Percentiles rank a stretch among this genome's conserved stretches.
Conservation (phyloP, 164 flowering plant species). For the Vitis riparia region DNA sequence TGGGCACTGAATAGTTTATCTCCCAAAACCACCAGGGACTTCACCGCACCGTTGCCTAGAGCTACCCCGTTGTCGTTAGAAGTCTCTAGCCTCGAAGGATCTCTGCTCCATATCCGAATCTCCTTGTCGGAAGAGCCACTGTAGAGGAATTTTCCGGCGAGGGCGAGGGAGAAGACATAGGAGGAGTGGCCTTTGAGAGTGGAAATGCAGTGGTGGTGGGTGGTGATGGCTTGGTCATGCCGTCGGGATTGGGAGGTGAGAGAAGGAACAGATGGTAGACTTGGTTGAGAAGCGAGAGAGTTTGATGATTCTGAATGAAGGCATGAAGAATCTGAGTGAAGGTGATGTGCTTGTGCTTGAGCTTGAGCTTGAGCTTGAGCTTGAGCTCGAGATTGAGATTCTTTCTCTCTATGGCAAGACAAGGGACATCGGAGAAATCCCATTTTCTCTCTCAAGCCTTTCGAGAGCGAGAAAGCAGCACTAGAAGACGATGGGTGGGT, state of each 20-base stretch:
- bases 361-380: not conserved
- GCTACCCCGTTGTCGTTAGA: slow-evolving; percentile 13
- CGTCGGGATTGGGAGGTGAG: slow-evolving; percentile 31
- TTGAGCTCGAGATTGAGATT: slow-evolving; percentile 20
- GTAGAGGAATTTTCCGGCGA: slow-evolving; percentile 55
- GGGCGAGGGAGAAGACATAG: slow-evolving; percentile 52
- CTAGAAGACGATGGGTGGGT: slow-evolving; percentile 2
- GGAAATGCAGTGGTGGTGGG: slow-evolving; percentile 41
- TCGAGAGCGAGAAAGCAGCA: not conserved
- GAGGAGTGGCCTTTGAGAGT: slow-evolving; percentile 63
- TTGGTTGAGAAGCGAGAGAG: slow-evolving; percentile 55
- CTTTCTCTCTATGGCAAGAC: slow-evolving; percentile 20
- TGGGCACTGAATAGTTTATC: slow-evolving; percentile 46
- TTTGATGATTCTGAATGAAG: slow-evolving; percentile 20
- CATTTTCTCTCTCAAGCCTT: slow-evolving; percentile 22
- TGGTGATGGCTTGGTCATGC: slow-evolving; percentile 6
- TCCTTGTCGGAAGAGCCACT: slow-evolving; percentile 55
- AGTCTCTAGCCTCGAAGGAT: slow-evolving; percentile 2
- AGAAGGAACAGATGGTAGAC: slow-evolving; percentile 67
- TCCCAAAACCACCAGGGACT: slow-evolving; percentile 28
- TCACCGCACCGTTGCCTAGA: slow-evolving; percentile 32
- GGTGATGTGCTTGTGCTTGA: slow-evolving; percentile 3
- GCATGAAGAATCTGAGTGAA: slow-evolving; percentile 5
- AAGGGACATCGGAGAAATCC: slow-evolving; percentile 40
- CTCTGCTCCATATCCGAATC: slow-evolving; percentile 40